Base-by-base conservation (phyloP, 2,329 filamentous ascomycete genomes). In the Fusarium tuaranense region DNA sequence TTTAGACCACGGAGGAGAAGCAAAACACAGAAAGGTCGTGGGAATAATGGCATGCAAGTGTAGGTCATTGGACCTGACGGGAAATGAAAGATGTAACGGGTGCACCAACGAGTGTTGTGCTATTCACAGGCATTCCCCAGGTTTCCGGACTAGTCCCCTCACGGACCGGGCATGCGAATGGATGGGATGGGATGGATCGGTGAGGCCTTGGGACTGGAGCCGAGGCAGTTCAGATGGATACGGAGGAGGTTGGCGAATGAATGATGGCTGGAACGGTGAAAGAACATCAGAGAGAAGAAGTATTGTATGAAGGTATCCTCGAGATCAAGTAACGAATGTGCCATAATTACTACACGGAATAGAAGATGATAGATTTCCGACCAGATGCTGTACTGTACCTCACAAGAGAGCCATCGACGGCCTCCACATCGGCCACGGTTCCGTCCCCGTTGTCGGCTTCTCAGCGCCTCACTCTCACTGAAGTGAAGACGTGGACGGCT, bases 11-110 rank as follows among this genome's bases (percentile, higher is more conserved):
- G 57, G 63, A 65, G 51, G 34, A 53, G 55, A 73, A 55, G n/a
- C 38, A 63, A 66, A 55, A 63, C 69, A 44, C n/a, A 59, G 46
- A 41, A 63, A 70, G 60, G 70, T 70, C 22, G 60, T 68, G 30
- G 63, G 71, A 64, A 44, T 34, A n/a, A 65, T 60, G 34, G 51
- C 57, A 58, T 27, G 66, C 65, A 57, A 65, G 69, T 59, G 62
- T 38, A 60, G 72, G 72, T 75, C 72, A 75, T 75, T 71, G 63
- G 72, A 70, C 69, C 70, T 63, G 20, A n/a, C 32, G 70, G 72
- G 72, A 73, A 75, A 75, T 75, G 72, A 75, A 75, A 68, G 70
- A 73, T 65, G 66, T 46, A 59, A 51, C 63, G 16, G 57, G 22
- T 25, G 36, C 30, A 39, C 57, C 57, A 22, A 58, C 65, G 32